A percentile compares a stretch with the other conserved stretches of the same genome.
Evolutionary conservation across 2,329 filamentous ascomycete genomes (phyloP).

Genomic region (Nothophaeocryptopus gaeumannii): DNA sequence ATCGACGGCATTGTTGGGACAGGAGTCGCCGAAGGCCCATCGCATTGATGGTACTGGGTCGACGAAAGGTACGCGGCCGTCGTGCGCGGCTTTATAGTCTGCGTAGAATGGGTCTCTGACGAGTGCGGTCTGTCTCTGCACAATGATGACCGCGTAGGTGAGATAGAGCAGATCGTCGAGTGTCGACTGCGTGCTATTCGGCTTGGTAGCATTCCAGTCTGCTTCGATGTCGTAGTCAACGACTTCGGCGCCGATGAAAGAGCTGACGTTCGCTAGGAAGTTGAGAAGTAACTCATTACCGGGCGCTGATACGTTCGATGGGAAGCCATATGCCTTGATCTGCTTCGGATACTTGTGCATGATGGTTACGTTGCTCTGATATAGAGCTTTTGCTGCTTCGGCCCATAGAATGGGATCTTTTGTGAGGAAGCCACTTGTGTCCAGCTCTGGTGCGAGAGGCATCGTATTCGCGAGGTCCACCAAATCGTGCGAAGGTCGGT

Average conservation of each 20-base stretch:
- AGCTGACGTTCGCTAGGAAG: slow-evolving; percentile 45
- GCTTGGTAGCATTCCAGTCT: slow-evolving; percentile 37
- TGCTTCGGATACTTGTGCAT: slow-evolving; percentile 42
- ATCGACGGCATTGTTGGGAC: slow-evolving; percentile 38
- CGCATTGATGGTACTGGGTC: slow-evolving; percentile 49
- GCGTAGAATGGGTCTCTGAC: slow-evolving; percentile 50
- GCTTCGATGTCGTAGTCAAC: slow-evolving; percentile 38
- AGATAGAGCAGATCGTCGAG: slow-evolving; percentile 41
- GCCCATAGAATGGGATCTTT: slow-evolving; percentile 46
- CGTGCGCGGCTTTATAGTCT: slow-evolving; percentile 48
- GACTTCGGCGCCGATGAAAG: slow-evolving; percentile 42
- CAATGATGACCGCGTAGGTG: slow-evolving; percentile 49
- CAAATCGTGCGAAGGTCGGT: slow-evolving; percentile 49
- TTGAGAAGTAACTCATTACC: slow-evolving; percentile 41
- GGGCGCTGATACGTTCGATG: slow-evolving; percentile 36
- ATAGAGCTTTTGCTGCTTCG: slow-evolving; percentile 45
- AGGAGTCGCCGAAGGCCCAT: slow-evolving; percentile 48
- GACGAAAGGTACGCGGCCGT: slow-evolving; percentile 49
- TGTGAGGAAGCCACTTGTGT: slow-evolving; percentile 48
- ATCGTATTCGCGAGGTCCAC: slow-evolving; percentile 50
- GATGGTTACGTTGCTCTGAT: slow-evolving; percentile 45
- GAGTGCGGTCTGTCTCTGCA: slow-evolving; percentile 47
- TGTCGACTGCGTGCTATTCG: slow-evolving; percentile 30
- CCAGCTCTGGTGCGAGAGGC: slow-evolving; percentile 47
- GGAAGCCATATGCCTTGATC: slow-evolving; percentile 46